Percentiles rank a stretch among this genome's conserved stretches.
These are phyloP conservation scores for Henckelia pumila DNA, from an alignment of 257 asterid species.

Conservation along the genomic window DNA sequence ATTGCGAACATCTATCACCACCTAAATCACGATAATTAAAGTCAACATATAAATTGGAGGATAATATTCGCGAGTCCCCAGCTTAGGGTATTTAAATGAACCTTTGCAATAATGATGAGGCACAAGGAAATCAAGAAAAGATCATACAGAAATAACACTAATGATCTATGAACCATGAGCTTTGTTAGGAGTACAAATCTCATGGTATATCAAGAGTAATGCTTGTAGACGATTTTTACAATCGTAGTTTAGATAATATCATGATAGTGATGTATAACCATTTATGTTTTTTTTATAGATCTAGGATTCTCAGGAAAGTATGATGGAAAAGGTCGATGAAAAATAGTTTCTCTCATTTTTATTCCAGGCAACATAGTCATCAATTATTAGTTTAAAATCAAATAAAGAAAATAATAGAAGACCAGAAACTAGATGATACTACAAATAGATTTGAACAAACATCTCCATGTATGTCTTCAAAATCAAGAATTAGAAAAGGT, in stretches of 20 bases:
- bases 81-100: neutral
- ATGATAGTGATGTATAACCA: neutral
- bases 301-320: too few relatives aligned
- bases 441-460: too few relatives aligned
- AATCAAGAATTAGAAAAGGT: neutral
- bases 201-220: neutral
- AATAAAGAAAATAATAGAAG: neutral
- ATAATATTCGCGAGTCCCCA: too few relatives aligned
- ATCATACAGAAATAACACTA: slow-evolving; percentile 4
- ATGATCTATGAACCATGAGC: neutral
- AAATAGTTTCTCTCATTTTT: too few relatives aligned
- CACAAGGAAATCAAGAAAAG: neutral
- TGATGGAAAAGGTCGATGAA: too few relatives aligned
- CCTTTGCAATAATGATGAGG: neutral
- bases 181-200: too few relatives aligned
- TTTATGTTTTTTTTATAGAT: neutral
- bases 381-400: too few relatives aligned
- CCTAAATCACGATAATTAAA: slow-evolving; percentile 42
- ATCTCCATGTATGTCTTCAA: too few relatives aligned
- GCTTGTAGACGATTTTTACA: neutral
- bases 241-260: neutral
- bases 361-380: neutral
- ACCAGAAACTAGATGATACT: too few relatives aligned
- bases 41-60: slow-evolving; percentile 3
- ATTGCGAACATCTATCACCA: slow-evolving; percentile 91